phyloP scores from a whole-genome alignment of 208 protist genomes.

The Trypanosoma cruzi region DNA sequence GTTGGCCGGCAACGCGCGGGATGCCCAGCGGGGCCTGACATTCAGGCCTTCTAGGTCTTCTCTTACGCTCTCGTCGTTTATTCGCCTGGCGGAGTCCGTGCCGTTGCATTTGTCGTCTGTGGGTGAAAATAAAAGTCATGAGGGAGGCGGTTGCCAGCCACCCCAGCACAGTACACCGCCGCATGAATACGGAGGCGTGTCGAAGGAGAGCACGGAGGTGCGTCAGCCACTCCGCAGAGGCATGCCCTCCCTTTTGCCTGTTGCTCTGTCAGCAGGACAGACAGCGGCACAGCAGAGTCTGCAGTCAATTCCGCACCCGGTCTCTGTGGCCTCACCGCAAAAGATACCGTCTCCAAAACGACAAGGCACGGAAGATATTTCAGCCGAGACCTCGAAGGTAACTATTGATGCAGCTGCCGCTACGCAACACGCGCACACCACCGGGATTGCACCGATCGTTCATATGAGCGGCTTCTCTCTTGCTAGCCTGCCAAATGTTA shows the following conservation, averaged over 20 bases:
- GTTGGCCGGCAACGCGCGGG: background rate
- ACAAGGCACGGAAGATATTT: background rate
- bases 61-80: conserved; percentile 19
- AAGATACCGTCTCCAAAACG: background rate
- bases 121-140: background rate
- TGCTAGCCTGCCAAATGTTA: background rate
- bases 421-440: background rate
- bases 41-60: conserved; percentile 9
- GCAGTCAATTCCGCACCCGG: background rate
- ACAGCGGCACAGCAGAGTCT: background rate
- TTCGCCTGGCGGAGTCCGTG: background rate
- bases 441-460: background rate
- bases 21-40: background rate
- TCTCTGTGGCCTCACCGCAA: background rate
- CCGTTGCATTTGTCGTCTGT: background rate
- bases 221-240: background rate
- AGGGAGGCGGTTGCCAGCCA: background rate
- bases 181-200: background rate
- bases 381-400: background rate
- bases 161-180: background rate
- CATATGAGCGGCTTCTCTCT: background rate
- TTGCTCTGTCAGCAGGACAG: background rate
- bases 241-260: background rate
- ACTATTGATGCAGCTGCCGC: background rate
- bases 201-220: background rate